Percentiles rank a stretch among this genome's conserved stretches.
These are phyloP conservation scores for Lichtheimia ornata DNA, from an alignment of 371 early-diverging fungal species.

Conservation along the genomic window DNA sequence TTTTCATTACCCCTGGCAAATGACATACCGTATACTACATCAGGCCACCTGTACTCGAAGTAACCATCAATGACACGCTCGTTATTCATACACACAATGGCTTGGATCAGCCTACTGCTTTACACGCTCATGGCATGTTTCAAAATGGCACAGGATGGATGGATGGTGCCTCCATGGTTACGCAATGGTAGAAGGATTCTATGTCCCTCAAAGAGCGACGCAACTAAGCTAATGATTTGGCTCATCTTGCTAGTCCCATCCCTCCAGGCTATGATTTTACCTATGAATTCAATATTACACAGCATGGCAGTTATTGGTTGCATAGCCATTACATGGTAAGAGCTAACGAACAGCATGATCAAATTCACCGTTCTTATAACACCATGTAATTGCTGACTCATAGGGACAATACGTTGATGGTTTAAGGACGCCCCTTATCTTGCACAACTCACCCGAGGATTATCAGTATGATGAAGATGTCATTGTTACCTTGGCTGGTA, in stretches of 20 bases:
- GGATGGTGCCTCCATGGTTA: constrained; percentile 66
- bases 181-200: constrained; percentile 51
- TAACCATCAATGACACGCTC: constrained; percentile 55
- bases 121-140: constrained; percentile 74
- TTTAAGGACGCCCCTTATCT: constrained; percentile 71
- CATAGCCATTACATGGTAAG: constrained; percentile 65
- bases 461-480: constrained; percentile 74
- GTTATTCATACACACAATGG: constrained; percentile 66
- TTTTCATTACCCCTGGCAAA: neutral
- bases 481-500: constrained; percentile 59
- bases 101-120: constrained; percentile 59
- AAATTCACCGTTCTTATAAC: no score
- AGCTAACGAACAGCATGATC: no score
- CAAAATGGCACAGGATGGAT: constrained; percentile 60
- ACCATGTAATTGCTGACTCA: no score
- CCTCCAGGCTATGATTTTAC: constrained; percentile 54
- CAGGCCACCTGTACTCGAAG: constrained; percentile 44
- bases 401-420: constrained; percentile 83
- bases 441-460: constrained; percentile 63
- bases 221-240: no score
- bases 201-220: neutral
- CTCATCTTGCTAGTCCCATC: constrained; percentile 23
- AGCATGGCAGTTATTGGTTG: constrained; percentile 78
- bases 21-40: constrained; percentile 8
- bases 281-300: constrained; percentile 65